Base-by-base conservation (phyloP, 441 rosid species). In the Codiaeum variegatum region DNA sequence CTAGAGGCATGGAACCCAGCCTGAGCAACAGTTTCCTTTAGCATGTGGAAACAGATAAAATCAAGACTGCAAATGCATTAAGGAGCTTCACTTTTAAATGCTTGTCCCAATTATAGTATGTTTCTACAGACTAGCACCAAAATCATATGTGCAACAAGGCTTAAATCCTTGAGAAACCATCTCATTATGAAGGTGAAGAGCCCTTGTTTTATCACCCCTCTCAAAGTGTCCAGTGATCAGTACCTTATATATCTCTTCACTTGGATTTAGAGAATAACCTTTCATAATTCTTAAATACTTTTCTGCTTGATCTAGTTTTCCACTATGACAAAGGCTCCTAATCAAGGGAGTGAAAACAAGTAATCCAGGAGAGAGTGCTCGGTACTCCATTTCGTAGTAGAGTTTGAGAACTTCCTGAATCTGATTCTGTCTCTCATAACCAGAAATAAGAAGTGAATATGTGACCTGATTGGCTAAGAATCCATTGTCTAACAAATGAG, bases 351-450 rank as follows among this genome's bases (percentile, higher is more conserved):
- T 34, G 28, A 83, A 84, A 69, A 79, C 81, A 26, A 29, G 15
- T 15, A 79, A 71, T 77, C 88, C 82, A 2, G 89, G 85, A 75
- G 79, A 49, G 26, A 87, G 66, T 38, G 83, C 74, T 47, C 79
- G 79, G 49, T 78, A 80, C 77, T 83, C 90, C 91, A 90, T 86
- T 82, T 93, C 98, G 69, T 82, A 82, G 79, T 83, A 90, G 59
- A 93, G 79, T 80, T 91, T 90, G 26, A 87, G 62, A 40, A 83
- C 90, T 80, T 86, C 88, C 75, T 87, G 85, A 40, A 81, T 49
- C 23, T 85, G 75, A 34, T 82, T 80, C 15, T 71, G 75, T 68
- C 82, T 79, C 28, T 38, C 88, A 81, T 78, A 88, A 26, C 91
- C 92, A 60, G 67, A 70, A 51, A 91, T 83, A 52, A 93, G 77